A percentile compares a stretch with the other conserved stretches of the same genome.
Conservation (phyloP, 2,329 filamentous ascomycete genomes). For the Colletotrichum endophyticum region DNA sequence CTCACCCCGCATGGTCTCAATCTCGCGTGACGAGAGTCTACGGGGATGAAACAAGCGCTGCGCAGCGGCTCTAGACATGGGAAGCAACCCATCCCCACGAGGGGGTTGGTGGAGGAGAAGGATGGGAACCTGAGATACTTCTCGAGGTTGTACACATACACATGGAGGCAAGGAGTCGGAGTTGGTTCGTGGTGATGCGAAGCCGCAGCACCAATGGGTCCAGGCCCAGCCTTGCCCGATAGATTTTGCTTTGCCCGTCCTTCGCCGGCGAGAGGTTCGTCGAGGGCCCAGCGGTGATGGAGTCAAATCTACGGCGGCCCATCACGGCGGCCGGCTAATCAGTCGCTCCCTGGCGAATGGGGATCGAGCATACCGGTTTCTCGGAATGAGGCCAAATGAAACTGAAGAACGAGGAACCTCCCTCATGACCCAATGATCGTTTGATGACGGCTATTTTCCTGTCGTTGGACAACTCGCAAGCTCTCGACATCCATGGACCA, state of each 20-base stretch:
- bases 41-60: background rate
- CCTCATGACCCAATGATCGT: background rate
- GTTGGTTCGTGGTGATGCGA: background rate
- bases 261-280: background rate
- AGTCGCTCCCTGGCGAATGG: background rate
- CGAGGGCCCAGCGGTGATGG: background rate
- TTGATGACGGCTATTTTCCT: background rate
- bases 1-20: background rate
- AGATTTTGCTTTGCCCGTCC: background rate
- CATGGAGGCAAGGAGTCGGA: background rate
- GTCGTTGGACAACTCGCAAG: background rate
- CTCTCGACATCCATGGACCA: background rate
- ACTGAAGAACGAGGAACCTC: background rate
- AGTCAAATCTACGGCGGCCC: background rate
- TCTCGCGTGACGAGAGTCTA: background rate
- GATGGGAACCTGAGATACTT: slow-evolving; percentile 6
- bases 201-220: background rate
- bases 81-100: background rate
- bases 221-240: background rate
- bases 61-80: background rate
- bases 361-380: background rate
- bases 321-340: background rate
- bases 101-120: background rate
- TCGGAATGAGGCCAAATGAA: background rate
- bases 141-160: slow-evolving; percentile 10